These are phyloP conservation scores for Smittium mucronatum DNA, from an alignment of 371 early-diverging fungal species.

Conservation along the genomic window DNA sequence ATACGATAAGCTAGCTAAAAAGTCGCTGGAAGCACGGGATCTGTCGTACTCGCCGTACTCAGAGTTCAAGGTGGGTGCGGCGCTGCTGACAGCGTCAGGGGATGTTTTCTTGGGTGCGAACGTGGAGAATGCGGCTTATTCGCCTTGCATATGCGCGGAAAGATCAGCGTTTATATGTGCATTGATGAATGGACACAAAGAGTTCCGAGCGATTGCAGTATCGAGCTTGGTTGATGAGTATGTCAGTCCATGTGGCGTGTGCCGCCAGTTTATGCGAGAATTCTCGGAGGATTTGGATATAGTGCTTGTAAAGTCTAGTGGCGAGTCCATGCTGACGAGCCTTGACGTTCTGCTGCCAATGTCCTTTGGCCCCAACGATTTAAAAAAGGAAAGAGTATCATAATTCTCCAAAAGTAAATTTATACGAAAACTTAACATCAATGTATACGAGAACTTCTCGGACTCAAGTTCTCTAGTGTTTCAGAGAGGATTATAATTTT, in stretches of 20 bases:
- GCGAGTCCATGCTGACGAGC: constrained; percentile 22
- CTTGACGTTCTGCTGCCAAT: constrained; percentile 38
- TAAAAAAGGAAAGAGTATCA: constrained; percentile 13
- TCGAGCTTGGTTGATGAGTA: constrained; percentile 28
- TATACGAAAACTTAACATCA: too few relatives aligned
- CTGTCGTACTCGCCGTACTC: constrained; percentile 45
- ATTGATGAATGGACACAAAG: constrained; percentile 33
- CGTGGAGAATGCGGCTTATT: constrained; percentile 47
- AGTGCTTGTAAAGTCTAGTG: constrained; percentile 29
- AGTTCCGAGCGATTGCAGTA: constrained; percentile 40
- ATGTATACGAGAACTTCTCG: too few relatives aligned
- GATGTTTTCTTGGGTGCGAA: constrained; percentile 42
- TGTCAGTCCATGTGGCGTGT: neutral
- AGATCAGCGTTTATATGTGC: constrained; percentile 50
- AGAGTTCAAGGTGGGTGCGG: constrained; percentile 54
- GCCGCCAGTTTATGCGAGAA: constrained; percentile 49
- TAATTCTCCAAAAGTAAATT: too few relatives aligned
- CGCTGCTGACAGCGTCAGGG: constrained; percentile 35
- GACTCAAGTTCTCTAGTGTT: too few relatives aligned
- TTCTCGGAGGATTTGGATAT: constrained; percentile 39
- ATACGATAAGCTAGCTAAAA: too few relatives aligned
- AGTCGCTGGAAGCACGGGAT: constrained; percentile 14
- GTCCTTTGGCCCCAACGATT: constrained; percentile 43
- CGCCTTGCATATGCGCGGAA: constrained; percentile 41
- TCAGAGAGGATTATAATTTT: too few relatives aligned